These are phyloP conservation scores for Cadophora sp. DNA, from an alignment of 2,329 filamentous ascomycete genomes.

Conservation along the genomic window DNA sequence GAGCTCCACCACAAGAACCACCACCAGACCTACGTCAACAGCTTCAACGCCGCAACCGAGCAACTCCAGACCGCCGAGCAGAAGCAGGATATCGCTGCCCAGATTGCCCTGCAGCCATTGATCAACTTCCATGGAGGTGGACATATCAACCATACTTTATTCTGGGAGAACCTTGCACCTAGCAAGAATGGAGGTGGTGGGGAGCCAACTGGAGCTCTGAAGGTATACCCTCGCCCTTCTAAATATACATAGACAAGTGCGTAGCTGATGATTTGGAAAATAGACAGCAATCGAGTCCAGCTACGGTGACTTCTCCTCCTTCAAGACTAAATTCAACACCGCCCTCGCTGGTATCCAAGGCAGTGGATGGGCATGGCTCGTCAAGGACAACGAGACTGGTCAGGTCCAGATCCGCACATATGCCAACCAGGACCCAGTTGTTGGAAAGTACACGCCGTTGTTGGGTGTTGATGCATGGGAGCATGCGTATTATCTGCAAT, in stretches of 20 bases:
- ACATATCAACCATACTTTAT: conserved; percentile 71
- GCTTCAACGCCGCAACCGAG: conserved; percentile 81
- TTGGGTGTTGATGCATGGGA: conserved; percentile 96
- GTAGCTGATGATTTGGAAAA: neutral
- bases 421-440: conserved; percentile 89
- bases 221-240: conserved; percentile 35
- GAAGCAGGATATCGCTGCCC: conserved; percentile 57
- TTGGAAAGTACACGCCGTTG: conserved; percentile 81
- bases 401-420: conserved; percentile 70
- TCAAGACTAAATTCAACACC: conserved; percentile 65
- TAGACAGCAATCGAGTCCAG: conserved; percentile 46
- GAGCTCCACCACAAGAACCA: conserved; percentile 94
- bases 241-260: neutral
- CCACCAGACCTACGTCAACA: conserved; percentile 92
- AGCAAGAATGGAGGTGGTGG: conserved; percentile 68
- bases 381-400: conserved; percentile 61
- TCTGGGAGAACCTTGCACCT: conserved; percentile 75
- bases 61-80: conserved; percentile 66
- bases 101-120: conserved; percentile 61
- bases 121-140: conserved; percentile 74
- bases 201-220: conserved; percentile 59
- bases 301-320: conserved; percentile 59
- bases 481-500: conserved; percentile 92
- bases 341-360: conserved; percentile 67
- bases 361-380: conserved; percentile 63